Percentiles rank a stretch among this genome's conserved stretches.
These are phyloP conservation scores for Aspergillus calidoustus DNA, from an alignment of 2,329 filamentous ascomycete genomes.

Conservation along the genomic window DNA sequence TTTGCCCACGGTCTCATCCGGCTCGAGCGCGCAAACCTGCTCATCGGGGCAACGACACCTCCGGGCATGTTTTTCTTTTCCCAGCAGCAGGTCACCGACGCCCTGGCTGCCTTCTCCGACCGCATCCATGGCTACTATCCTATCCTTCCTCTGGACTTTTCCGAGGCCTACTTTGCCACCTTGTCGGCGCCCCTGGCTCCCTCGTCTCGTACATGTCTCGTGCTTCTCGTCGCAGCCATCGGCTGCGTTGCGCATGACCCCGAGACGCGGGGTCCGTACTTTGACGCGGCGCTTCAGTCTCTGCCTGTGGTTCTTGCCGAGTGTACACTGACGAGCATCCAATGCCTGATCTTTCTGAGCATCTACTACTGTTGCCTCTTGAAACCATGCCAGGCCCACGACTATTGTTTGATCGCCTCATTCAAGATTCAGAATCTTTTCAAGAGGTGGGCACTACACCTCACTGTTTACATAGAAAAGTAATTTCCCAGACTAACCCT, in stretches of 20 bases:
- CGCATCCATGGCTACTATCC: constrained; percentile 36
- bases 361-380: constrained; percentile 34
- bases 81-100: constrained; percentile 27
- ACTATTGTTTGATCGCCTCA: constrained; percentile 35
- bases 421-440: constrained; percentile 36
- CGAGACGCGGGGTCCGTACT: constrained; percentile 12
- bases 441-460: constrained; percentile 9
- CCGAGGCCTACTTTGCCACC: constrained; percentile 25
- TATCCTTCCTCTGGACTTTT: constrained; percentile 28
- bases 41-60: too few relatives aligned
- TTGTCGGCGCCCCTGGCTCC: constrained; percentile 26
- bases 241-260: constrained; percentile 25
- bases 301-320: constrained; percentile 30
- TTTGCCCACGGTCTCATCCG: too few relatives aligned
- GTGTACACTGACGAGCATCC: constrained; percentile 29
- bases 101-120: constrained; percentile 30
- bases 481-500: too few relatives aligned
- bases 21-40: too few relatives aligned
- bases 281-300: constrained; percentile 26
- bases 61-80: background rate
- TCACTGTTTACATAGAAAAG: too few relatives aligned
- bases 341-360: constrained; percentile 31
- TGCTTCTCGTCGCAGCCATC: constrained; percentile 34
- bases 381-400: constrained; percentile 36
- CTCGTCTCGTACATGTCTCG: constrained; percentile 29